A percentile compares a stretch with the other conserved stretches of the same genome.
These are phyloP conservation scores for Daldinia decipiens DNA, from an alignment of 495 filamentous ascomycete genomes.

Conservation along the genomic window DNA sequence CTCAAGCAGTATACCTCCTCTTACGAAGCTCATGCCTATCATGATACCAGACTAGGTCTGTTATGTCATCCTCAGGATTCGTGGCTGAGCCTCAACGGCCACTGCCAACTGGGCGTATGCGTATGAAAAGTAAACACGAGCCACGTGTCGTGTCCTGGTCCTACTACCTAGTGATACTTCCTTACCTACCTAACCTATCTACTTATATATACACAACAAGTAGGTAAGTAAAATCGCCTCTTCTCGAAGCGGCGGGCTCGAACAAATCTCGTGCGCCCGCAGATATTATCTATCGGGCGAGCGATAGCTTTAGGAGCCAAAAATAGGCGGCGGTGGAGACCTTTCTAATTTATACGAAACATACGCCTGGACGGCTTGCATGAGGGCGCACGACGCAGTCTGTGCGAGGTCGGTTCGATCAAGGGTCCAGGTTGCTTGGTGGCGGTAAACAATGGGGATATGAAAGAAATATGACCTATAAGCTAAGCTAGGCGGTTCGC, in stretches of 20 bases:
- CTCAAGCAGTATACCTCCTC: not conserved
- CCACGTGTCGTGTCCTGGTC: not conserved
- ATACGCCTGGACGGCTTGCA: not conserved
- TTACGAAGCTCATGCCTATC: not conserved
- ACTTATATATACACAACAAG: not conserved
- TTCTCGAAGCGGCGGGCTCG: too few species aligned
- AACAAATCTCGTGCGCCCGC: too few species aligned
- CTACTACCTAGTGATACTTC: not conserved
- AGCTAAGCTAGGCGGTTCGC: too few species aligned
- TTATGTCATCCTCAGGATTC: not conserved
- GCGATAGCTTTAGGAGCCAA: not conserved
- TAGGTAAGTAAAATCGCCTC: too few species aligned
- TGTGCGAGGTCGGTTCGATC: too few species aligned
- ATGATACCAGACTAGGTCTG: not conserved
- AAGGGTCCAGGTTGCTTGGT: too few species aligned
- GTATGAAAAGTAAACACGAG: not conserved
- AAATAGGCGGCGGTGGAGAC: conserved; percentile 9
- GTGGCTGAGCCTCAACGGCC: not conserved
- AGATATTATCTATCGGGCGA: too few species aligned
- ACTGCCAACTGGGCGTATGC: not conserved
- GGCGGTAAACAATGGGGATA: too few species aligned
- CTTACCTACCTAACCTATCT: not conserved
- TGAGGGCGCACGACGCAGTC: too few species aligned
- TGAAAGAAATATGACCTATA: too few species aligned
- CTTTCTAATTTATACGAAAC: conserved; percentile 15